These are phyloP conservation scores for Forsythia suspensa DNA, from an alignment of 257 asterid species.

Conservation along the genomic window DNA sequence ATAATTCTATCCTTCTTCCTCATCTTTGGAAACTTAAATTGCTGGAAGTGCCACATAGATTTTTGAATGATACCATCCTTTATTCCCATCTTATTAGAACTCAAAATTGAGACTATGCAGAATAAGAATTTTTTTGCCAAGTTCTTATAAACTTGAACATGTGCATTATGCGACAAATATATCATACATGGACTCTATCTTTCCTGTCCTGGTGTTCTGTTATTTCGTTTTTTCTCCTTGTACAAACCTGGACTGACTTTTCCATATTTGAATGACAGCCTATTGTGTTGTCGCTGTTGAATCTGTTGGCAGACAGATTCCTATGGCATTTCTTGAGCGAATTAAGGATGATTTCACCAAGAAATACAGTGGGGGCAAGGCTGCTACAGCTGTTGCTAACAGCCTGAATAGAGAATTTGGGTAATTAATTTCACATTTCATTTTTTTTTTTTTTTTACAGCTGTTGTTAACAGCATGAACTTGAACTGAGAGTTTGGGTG, in stretches of 20 bases:
- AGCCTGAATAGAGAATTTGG: slow-evolving; percentile 87
- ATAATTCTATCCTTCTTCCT: neutral
- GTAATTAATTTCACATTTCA: slow-evolving; percentile 30
- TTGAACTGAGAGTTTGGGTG: slow-evolving; percentile 89
- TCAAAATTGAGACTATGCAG: neutral
- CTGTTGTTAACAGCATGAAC: slow-evolving; percentile 69
- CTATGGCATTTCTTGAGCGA: slow-evolving; percentile 84
- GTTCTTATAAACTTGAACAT: neutral
- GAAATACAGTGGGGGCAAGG: slow-evolving; percentile 93
- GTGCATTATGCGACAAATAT: slow-evolving; percentile 2
- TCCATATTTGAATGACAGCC: slow-evolving; percentile 48
- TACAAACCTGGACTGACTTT: neutral
- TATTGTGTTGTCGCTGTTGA: slow-evolving; percentile 93
- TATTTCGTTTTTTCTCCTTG: neutral
- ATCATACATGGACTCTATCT: neutral
- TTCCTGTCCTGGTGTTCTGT: neutral
- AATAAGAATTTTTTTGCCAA: neutral
- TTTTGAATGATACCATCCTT: neutral
- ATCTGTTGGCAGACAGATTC: slow-evolving; percentile 87
- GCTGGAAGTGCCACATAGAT: neutral
- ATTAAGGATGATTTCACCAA: slow-evolving; percentile 82
- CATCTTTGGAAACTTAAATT: neutral
- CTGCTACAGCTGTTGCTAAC: slow-evolving; percentile 88
- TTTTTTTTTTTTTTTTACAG: slow-evolving; percentile 34
- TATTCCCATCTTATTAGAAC: neutral